These are phyloP conservation scores for Nicotiana benthamiana DNA, from an alignment of 257 asterid genomes.

Conservation along the genomic window DNA sequence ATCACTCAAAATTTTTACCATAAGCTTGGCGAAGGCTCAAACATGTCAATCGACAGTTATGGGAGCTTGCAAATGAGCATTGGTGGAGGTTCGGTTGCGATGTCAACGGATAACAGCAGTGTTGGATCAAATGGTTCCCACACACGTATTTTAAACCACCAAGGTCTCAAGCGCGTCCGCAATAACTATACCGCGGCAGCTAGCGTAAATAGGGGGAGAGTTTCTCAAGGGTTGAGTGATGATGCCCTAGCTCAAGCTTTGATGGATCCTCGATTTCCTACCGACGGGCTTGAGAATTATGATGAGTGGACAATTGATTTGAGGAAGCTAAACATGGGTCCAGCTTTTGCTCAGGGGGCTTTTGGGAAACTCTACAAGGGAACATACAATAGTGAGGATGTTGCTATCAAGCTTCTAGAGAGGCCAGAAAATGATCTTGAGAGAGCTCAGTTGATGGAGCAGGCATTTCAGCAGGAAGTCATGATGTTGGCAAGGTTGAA, in stretches of 20 bases:
- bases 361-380: constrained; percentile 94
- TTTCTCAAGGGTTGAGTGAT: constrained; percentile 61
- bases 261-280: constrained; percentile 71
- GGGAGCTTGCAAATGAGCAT: constrained; percentile 85
- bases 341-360: constrained; percentile 96
- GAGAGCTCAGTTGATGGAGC: constrained; percentile 87
- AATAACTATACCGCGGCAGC: constrained; percentile 65
- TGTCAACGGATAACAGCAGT: constrained; percentile 86
- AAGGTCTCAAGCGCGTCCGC: constrained; percentile 67
- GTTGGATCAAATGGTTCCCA: constrained; percentile 75
- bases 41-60: constrained; percentile 76
- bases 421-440: constrained; percentile 74
- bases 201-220: constrained; percentile 64
- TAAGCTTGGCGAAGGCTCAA: constrained; percentile 85
- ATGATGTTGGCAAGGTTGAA: constrained; percentile 88
- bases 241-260: constrained; percentile 91
- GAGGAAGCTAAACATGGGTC: constrained; percentile 92
- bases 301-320: constrained; percentile 91
- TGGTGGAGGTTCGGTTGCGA: constrained; percentile 88
- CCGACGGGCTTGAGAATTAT: constrained; percentile 77
- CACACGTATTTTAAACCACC: constrained; percentile 73
- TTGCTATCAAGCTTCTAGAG: constrained; percentile 91
- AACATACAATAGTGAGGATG: constrained; percentile 83
- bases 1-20: constrained; percentile 66
- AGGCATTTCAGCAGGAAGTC: constrained; percentile 94